These are phyloP conservation scores for Fusarium lateritium DNA, from an alignment of 2,329 filamentous ascomycete species.

Conservation along the genomic window DNA sequence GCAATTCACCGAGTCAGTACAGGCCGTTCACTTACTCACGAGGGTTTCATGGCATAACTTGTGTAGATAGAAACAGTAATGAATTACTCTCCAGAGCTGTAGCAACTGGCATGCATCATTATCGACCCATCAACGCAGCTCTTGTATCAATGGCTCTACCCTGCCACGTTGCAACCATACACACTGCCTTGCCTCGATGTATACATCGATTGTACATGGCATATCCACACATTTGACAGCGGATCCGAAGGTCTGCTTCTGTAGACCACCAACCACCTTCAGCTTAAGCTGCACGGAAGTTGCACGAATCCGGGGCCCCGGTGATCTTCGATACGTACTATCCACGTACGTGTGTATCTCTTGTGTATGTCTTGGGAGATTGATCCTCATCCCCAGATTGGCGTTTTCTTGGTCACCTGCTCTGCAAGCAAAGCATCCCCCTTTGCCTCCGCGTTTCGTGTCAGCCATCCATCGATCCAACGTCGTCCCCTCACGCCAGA, in stretches of 20 bases:
- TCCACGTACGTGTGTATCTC: background rate
- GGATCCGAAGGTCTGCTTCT: conserved; percentile 45
- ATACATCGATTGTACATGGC: background rate
- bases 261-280: conserved; percentile 11
- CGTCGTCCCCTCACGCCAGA: conserved; percentile 25
- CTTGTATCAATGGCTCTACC: conserved; percentile 2
- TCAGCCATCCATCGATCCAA: background rate
- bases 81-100: background rate
- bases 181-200: background rate
- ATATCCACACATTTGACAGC: conserved; percentile 28
- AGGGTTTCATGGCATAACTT: background rate
- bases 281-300: conserved; percentile 13
- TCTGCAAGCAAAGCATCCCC: background rate
- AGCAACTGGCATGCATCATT: conserved; percentile 15
- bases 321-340: conserved; percentile 22
- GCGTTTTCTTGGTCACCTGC: conserved; percentile 7
- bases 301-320: conserved; percentile 34
- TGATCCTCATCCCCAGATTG: conserved; percentile 30
- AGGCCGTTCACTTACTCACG: background rate
- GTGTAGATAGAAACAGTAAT: background rate
- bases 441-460: background rate
- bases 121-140: conserved; percentile 27
- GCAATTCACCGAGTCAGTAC: conserved; percentile 4
- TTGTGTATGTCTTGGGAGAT: background rate
- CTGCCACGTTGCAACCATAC: conserved; percentile 21